phyloP scores from a whole-genome alignment of 2,329 filamentous ascomycete genomes.

The Orbilia javanica region DNA sequence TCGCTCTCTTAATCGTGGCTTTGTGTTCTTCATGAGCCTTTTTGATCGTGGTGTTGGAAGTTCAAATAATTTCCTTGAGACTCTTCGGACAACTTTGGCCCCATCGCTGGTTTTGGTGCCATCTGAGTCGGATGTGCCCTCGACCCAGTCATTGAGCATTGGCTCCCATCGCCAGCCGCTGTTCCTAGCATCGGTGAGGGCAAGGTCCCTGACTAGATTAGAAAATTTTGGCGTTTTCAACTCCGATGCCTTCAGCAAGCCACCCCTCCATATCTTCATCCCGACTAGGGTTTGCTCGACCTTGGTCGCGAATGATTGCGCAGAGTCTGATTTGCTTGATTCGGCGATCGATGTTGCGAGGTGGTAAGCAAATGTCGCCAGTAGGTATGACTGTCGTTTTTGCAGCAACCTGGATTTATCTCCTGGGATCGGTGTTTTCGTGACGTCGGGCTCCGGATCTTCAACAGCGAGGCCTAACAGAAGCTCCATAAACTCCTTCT shows the following conservation, averaged over 20 bases:
- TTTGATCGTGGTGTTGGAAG: background rate
- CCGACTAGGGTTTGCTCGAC: constrained; percentile 43
- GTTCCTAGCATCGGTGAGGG: constrained; percentile 40
- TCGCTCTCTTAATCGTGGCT: background rate
- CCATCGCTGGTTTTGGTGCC: background rate
- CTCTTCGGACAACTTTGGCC: background rate
- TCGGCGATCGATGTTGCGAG: constrained; percentile 45
- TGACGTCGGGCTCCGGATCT: constrained; percentile 21
- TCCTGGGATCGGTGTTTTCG: constrained; percentile 22
- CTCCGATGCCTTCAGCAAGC: constrained; percentile 49
- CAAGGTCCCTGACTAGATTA: constrained; percentile 45
- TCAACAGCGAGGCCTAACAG: constrained; percentile 37
- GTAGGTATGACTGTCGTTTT: constrained; percentile 49
- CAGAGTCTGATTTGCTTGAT: constrained; percentile 36
- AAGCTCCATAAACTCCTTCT: constrained; percentile 27
- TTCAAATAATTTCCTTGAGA: constrained; percentile 42
- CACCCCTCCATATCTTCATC: constrained; percentile 48
- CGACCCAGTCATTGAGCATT: constrained; percentile 55
- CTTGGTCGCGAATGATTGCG: constrained; percentile 22
- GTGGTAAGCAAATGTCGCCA: constrained; percentile 50
- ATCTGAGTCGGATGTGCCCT: constrained; percentile 28
- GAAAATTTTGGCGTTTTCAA: constrained; percentile 56
- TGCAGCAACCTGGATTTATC: constrained; percentile 44
- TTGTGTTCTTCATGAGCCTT: background rate
- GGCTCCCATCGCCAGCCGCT: constrained; percentile 54